Evolutionary conservation across 2,329 filamentous ascomycete species (phyloP).

Genomic region (Metarhizium robertsii): DNA sequence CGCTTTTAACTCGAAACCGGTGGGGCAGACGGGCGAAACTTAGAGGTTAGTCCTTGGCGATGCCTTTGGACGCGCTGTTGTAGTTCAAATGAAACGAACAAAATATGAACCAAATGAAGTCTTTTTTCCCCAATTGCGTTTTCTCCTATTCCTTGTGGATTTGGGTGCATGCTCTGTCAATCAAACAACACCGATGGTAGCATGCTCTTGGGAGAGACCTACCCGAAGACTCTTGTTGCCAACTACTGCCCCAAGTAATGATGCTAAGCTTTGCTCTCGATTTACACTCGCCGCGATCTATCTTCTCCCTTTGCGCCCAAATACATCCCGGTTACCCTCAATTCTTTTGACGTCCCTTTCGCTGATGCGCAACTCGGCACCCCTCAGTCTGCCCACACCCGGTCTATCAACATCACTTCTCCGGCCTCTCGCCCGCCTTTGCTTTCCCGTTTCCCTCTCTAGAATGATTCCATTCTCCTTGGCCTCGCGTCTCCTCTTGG

Average conservation of each 20-base stretch:
- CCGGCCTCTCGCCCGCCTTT: constrained; percentile 30
- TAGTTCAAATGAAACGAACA: constrained; percentile 2
- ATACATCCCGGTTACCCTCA: constrained; percentile 41
- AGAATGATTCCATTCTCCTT: constrained; percentile 85
- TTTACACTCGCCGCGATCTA: not conserved
- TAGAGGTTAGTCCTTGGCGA: not conserved
- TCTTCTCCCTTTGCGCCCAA: constrained; percentile 28
- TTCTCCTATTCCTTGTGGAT: not conserved
- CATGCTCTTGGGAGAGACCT: no score
- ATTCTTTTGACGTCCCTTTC: constrained; percentile 67
- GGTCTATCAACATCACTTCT: constrained; percentile 68
- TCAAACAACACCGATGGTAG: no score
- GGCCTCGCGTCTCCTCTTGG: constrained; percentile 66
- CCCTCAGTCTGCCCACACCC: constrained; percentile 68
- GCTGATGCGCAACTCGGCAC: constrained; percentile 71
- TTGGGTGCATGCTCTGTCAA: no score
- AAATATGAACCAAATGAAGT: constrained; percentile 11
- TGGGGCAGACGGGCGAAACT: constrained; percentile 3
- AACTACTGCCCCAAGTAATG: no score
- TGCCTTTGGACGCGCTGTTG: not conserved
- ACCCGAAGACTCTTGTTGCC: no score
- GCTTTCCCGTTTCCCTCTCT: constrained; percentile 45
- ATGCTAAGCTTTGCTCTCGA: no score
- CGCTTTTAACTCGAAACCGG: constrained; percentile 10
- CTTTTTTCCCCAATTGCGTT: not conserved